Conservation (phyloP, 495 filamentous ascomycete species). For the Talaromyces proteolyticus region DNA sequence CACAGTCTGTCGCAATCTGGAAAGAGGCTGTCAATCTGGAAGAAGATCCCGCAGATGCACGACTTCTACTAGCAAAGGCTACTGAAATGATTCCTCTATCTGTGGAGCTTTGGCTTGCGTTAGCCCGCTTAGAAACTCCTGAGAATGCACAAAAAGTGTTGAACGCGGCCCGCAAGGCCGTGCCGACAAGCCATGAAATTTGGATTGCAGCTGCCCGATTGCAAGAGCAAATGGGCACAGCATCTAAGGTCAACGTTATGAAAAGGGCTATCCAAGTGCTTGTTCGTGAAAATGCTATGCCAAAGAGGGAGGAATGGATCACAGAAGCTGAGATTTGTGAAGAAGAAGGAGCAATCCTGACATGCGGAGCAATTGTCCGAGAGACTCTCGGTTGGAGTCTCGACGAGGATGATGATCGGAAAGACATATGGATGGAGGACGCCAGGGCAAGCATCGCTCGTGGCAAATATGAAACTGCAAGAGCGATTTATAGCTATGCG, state of each 20-base stretch:
- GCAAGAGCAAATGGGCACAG: slow-evolving; percentile 81
- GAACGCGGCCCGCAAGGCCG: slow-evolving; percentile 89
- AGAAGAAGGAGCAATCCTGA: slow-evolving; percentile 80
- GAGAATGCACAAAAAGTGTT: slow-evolving; percentile 91
- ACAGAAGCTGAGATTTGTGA: slow-evolving; percentile 92
- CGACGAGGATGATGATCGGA: slow-evolving; percentile 95
- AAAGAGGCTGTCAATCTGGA: slow-evolving; percentile 96
- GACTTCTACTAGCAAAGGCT: slow-evolving; percentile 82
- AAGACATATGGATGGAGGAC: slow-evolving; percentile 92
- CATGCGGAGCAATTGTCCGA: slow-evolving; percentile 79
- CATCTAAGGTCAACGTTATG: slow-evolving; percentile 80
- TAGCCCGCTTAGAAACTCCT: slow-evolving; percentile 81
- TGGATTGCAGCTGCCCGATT: slow-evolving; percentile 94
- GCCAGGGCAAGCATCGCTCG: slow-evolving; percentile 70
- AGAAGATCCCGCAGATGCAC: slow-evolving; percentile 79
- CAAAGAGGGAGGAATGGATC: slow-evolving; percentile 96
- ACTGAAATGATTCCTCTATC: slow-evolving; percentile 90
- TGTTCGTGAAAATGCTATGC: slow-evolving; percentile 87
- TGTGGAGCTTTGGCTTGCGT: slow-evolving; percentile 89
- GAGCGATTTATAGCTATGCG: slow-evolving; percentile 89
- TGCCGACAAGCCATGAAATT: slow-evolving; percentile 85
- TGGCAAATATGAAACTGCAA: slow-evolving; percentile 79
- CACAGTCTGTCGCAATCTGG: slow-evolving; percentile 90
- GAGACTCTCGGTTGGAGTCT: slow-evolving; percentile 91
- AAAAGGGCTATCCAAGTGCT: slow-evolving; percentile 88